These are phyloP conservation scores for Triadica sebifera DNA, from an alignment of 345 rosid species.

Conservation along the genomic window DNA sequence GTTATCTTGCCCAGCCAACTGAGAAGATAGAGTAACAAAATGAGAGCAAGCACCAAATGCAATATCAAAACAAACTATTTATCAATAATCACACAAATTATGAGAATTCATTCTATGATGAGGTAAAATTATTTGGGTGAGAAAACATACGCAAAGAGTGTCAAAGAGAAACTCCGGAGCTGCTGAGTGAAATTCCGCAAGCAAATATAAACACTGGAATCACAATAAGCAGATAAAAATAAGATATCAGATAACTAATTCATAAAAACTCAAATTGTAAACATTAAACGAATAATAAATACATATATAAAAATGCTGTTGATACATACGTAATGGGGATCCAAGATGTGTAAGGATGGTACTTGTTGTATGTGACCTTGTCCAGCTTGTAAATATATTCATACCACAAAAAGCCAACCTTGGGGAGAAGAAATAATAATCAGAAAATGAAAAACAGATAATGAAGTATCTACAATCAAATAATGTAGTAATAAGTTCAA, in stretches of 20 bases:
- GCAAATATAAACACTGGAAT: conserved; percentile 80
- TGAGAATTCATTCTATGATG: background rate
- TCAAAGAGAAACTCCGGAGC: conserved; percentile 64
- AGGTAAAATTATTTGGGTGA: conserved; percentile 15
- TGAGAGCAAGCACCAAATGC: conserved; percentile 21
- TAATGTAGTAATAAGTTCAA: conserved; percentile 3
- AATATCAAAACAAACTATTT: background rate
- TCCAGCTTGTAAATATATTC: conserved; percentile 90
- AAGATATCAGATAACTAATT: conserved; percentile 15
- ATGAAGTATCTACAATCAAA: conserved; percentile 11
- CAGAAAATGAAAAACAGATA: background rate
- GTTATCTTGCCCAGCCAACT: conserved; percentile 98
- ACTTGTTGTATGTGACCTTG: conserved; percentile 84
- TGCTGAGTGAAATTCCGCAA: conserved; percentile 85
- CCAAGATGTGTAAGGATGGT: conserved; percentile 98
- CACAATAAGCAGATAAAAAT: conserved; percentile 24
- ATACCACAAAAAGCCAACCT: conserved; percentile 96
- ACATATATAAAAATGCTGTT: background rate
- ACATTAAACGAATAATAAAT: background rate
- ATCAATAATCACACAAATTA: background rate
- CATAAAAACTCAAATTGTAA: background rate
- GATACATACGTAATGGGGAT: conserved; percentile 89
- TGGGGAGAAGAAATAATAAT: conserved; percentile 18
- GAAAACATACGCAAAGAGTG: conserved; percentile 76
- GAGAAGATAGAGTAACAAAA: conserved; percentile 9